A percentile compares a stretch with the other conserved stretches of the same genome.
Evolutionary conservation across 2,329 filamentous ascomycete genomes (phyloP).

Genomic region (Aspergillus quadricinctus): DNA sequence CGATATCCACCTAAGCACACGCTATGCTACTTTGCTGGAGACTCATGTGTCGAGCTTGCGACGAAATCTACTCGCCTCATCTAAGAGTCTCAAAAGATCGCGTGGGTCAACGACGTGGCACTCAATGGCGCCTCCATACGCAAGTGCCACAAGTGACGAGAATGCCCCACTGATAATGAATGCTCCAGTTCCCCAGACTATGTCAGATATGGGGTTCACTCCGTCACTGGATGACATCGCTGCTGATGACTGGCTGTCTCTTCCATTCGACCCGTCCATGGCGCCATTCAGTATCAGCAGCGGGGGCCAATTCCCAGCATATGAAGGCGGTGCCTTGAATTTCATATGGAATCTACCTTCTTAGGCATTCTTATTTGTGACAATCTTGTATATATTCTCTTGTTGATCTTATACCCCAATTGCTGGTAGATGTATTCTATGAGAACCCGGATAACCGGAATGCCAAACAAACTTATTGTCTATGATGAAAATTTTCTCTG

Average conservation of each 20-base stretch:
- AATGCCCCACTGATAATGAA: constrained; percentile 17
- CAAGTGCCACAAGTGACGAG: constrained; percentile 21
- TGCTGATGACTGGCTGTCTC: constrained; percentile 41
- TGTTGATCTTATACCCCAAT: background rate
- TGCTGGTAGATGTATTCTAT: background rate
- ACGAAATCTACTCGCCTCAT: constrained; percentile 34
- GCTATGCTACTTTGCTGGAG: constrained; percentile 49
- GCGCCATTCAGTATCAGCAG: constrained; percentile 39
- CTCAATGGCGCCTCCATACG: constrained; percentile 25
- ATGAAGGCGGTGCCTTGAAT: constrained; percentile 38
- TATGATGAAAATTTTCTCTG: background rate
- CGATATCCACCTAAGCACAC: constrained; percentile 50
- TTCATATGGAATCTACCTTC: constrained; percentile 43
- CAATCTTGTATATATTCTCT: background rate
- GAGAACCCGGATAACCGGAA: background rate
- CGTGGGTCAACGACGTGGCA: constrained; percentile 22
- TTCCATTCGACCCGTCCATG: constrained; percentile 43
- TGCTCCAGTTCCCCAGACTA: constrained; percentile 19
- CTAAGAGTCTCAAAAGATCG: constrained; percentile 24
- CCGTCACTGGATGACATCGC: constrained; percentile 27
- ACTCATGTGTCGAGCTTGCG: constrained; percentile 41
- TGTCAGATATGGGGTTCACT: constrained; percentile 25
- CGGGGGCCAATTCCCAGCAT: constrained; percentile 36
- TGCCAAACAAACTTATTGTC: background rate
- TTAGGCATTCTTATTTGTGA: constrained; percentile 19